A percentile compares a stretch with the other conserved stretches of the same genome.
Evolutionary conservation across 2,329 filamentous ascomycete species (phyloP).

Genomic region (Colletotrichum coccodes): DNA sequence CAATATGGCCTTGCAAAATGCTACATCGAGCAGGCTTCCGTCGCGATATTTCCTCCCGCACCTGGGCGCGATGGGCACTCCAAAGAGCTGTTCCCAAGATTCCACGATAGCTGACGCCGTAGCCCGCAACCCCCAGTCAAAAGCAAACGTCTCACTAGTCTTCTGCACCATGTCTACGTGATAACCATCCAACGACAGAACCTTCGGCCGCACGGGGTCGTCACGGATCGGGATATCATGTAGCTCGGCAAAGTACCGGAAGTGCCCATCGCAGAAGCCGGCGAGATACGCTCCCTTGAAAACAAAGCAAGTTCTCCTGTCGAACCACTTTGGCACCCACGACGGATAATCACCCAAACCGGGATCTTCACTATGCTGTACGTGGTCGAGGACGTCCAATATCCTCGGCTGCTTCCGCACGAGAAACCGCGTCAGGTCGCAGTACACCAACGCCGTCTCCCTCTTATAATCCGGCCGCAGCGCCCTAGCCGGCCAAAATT

Average conservation of each 20-base stretch:
- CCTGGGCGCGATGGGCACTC: not conserved
- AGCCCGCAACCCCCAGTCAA: not conserved
- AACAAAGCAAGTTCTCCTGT: conserved; percentile 9
- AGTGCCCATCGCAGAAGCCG: conserved; percentile 27
- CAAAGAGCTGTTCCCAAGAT: conserved; percentile 8
- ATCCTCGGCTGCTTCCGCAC: conserved; percentile 27
- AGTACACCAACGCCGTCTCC: conserved; percentile 26
- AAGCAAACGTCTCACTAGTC: not conserved
- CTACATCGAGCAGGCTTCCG: conserved; percentile 21
- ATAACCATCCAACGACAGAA: conserved; percentile 30
- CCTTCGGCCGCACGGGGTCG: conserved; percentile 2
- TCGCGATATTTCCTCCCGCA: conserved; percentile 11
- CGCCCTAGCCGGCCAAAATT: conserved; percentile 26
- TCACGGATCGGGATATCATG: conserved; percentile 15
- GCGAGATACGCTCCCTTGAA: conserved; percentile 27
- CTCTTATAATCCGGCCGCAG: conserved; percentile 29
- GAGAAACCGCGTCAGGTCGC: conserved; percentile 32
- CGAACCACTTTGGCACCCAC: conserved; percentile 34
- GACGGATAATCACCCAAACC: conserved; percentile 25
- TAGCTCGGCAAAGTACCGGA: conserved; percentile 20
- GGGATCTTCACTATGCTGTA: conserved; percentile 29
- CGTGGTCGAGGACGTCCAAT: conserved; percentile 29
- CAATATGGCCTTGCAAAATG: conserved; percentile 29
- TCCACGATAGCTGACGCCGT: not conserved
- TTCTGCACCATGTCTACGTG: conserved; percentile 19